These are phyloP conservation scores for Rhynchospora breviuscula DNA, from an alignment of 176 grass and related monocot species.

Conservation along the genomic window DNA sequence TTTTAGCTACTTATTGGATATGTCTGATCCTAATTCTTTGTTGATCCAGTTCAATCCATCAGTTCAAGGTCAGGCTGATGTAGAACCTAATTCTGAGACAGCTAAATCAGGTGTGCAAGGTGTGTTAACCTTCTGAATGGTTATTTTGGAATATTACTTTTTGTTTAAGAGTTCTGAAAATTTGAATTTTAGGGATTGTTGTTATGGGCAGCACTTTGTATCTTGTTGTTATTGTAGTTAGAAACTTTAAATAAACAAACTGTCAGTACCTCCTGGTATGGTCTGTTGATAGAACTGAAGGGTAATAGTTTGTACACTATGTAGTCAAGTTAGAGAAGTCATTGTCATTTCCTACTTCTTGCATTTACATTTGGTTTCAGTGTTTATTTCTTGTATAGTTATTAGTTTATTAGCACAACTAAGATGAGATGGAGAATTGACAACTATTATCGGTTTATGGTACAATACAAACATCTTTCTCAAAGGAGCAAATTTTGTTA, in stretches of 20 bases:
- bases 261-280: neutral
- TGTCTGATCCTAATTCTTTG: constrained; percentile 31
- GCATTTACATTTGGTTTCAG: too few species aligned
- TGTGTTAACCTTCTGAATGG: constrained; percentile 15
- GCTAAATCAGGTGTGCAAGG: constrained; percentile 86
- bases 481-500: too few species aligned
- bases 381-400: too few species aligned
- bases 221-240: neutral
- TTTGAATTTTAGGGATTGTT: neutral
- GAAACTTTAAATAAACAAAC: neutral
- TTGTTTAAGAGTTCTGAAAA: neutral
- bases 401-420: too few species aligned
- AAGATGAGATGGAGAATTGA: too few species aligned
- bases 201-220: neutral
- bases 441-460: too few species aligned
- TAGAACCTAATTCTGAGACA: constrained; percentile 45
- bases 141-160: neutral
- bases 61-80: constrained; percentile 48
- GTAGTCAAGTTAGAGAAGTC: too few species aligned
- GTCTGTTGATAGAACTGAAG: neutral
- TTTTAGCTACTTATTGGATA: constrained; percentile 26
- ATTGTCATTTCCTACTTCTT: too few species aligned
- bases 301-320: neutral
- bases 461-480: too few species aligned
- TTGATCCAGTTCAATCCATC: constrained; percentile 48